phyloP scores from a whole-genome alignment of 805 yeast genomes.

The Nakazawaea pomicola region DNA sequence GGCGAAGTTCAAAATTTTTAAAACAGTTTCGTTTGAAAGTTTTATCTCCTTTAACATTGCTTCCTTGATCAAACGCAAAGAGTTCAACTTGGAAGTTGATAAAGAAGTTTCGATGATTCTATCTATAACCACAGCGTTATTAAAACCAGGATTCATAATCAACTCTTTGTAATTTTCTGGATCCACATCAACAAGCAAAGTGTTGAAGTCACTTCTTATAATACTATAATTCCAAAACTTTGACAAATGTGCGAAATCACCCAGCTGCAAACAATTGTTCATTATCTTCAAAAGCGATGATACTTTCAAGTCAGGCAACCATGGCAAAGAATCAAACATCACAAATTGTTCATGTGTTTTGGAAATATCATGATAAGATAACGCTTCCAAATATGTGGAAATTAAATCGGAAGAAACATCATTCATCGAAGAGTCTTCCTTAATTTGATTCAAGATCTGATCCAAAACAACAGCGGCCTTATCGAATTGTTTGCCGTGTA shows the following conservation, averaged over 20 bases:
- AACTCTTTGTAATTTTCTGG: not conserved
- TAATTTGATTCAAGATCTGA: slow-evolving; percentile 41
- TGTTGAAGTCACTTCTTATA: slow-evolving; percentile 27
- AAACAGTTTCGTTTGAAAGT: slow-evolving; percentile 18
- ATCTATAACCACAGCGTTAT: not conserved
- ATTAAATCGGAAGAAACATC: slow-evolving; percentile 15
- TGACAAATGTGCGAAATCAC: slow-evolving; percentile 18
- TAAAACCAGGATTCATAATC: not conserved
- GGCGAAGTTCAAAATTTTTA: slow-evolving; percentile 22
- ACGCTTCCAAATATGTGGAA: slow-evolving; percentile 23
- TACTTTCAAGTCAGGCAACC: slow-evolving; percentile 31
- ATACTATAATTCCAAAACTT: slow-evolving; percentile 27
- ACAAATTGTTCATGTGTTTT: slow-evolving; percentile 21
- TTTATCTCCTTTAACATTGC: slow-evolving; percentile 22
- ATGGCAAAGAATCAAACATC: slow-evolving; percentile 23
- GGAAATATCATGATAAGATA: slow-evolving; percentile 19
- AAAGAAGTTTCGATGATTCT: slow-evolving; percentile 2
- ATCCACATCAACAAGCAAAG: not conserved
- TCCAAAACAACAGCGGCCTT: slow-evolving; percentile 56
- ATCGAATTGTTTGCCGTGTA: slow-evolving; percentile 41
- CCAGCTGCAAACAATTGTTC: slow-evolving; percentile 18
- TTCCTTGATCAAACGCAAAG: slow-evolving; percentile 25
- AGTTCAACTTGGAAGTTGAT: slow-evolving; percentile 17
- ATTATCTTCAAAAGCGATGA: slow-evolving; percentile 22
- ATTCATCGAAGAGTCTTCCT: slow-evolving; percentile 15